Evolutionary conservation across 1,139 yeast genomes (phyloP).

Genomic region (Saccharomyces uvarum): DNA sequence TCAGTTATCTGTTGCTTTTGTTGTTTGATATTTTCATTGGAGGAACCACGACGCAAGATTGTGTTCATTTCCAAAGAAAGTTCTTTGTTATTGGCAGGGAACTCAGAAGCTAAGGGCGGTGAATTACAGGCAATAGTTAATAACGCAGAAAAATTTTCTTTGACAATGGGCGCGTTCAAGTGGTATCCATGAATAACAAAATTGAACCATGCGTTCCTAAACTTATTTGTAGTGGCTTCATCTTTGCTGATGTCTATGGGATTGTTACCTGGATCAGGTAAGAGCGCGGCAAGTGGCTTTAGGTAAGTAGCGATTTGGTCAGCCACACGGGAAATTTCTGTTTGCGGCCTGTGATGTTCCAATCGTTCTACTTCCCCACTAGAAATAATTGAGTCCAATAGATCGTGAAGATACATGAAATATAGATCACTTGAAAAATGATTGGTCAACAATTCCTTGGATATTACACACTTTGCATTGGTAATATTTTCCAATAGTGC

Average conservation of each 20-base stretch:
- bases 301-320: conserved; percentile 61
- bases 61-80: conserved; percentile 89
- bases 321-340: conserved; percentile 71
- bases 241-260: conserved; percentile 35
- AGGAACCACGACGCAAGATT: conserved; percentile 81
- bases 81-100: conserved; percentile 79
- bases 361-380: conserved; percentile 76
- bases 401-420: conserved; percentile 53
- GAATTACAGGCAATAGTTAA: conserved; percentile 74
- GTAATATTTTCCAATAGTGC: conserved; percentile 36
- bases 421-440: conserved; percentile 41
- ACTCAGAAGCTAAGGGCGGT: conserved; percentile 88
- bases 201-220: conserved; percentile 91
- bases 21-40: conserved; percentile 70
- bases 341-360: conserved; percentile 77
- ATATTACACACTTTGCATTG: conserved; percentile 46
- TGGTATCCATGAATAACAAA: conserved; percentile 87
- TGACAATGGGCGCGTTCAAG: conserved; percentile 49
- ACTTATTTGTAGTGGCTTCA: conserved; percentile 36
- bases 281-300: conserved; percentile 64
- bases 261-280: conserved; percentile 50
- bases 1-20: conserved; percentile 51
- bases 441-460: conserved; percentile 39
- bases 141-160: conserved; percentile 42
- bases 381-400: conserved; percentile 58